Evolutionary conservation across 257 asterid genomes (phyloP).

Genomic region (Solanum peruvianum): DNA sequence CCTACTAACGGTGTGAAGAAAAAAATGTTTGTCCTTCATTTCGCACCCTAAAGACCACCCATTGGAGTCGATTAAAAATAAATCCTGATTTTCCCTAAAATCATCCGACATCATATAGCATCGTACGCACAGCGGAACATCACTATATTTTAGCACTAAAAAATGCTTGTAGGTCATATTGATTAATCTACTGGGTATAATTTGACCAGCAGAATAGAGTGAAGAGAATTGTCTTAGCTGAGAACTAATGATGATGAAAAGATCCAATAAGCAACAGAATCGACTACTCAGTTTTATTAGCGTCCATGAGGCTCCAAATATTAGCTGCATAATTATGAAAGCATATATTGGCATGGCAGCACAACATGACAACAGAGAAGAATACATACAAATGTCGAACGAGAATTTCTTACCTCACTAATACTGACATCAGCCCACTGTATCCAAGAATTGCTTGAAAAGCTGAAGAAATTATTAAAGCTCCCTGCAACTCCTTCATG

Average conservation of each 20-base stretch:
- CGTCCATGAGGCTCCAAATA: not conserved
- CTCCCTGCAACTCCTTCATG: slow-evolving; percentile 97
- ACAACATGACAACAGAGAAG: not conserved
- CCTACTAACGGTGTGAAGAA: not conserved
- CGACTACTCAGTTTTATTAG: not conserved
- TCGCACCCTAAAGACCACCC: not conserved
- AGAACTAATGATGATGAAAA: not conserved
- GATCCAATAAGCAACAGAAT: not conserved
- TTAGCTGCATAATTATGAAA: not conserved
- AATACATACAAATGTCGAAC: not conserved
- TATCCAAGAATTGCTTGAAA: slow-evolving; percentile 89
- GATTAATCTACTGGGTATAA: not conserved
- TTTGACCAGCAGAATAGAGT: not conserved
- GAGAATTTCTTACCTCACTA: slow-evolving; percentile 43
- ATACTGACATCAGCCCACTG: slow-evolving; percentile 77
- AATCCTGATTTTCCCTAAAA: not conserved
- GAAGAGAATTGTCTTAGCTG: not conserved
- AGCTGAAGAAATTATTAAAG: slow-evolving; percentile 86
- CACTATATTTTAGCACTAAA: not conserved
- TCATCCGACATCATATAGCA: not conserved
- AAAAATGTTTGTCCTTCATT: not conserved
- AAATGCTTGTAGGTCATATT: not conserved
- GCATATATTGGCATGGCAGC: not conserved
- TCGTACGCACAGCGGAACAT: not conserved
- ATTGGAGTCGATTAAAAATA: not conserved